Evolutionary conservation across 257 asterid genomes (phyloP), one percentile per base, ranked within the genome.

Genomic region (Ilex asprella): DNA sequence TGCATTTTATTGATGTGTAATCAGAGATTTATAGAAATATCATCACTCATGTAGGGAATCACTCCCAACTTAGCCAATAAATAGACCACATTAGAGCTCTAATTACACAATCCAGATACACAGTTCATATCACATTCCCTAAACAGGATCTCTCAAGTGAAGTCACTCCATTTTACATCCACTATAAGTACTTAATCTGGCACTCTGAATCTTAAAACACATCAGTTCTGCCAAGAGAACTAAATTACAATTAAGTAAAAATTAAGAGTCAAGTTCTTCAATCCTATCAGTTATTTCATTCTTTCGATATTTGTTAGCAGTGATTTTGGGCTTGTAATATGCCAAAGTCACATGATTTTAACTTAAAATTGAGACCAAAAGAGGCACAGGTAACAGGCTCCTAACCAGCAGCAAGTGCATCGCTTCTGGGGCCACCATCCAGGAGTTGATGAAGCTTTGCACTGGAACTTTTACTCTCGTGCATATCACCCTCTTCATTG

Each of bases 391-490:
- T 35, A 3, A 35, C 8, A 35, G 41, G 41, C 8, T 35, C 41
- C 41, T 35, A 92, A 57, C 93, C 72, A 39, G 99, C 97, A 10
- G 89, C 97, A 16, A 92, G 97, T 29, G 94, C 94, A 74, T 89
- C 97, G 0, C 84, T 70, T 65, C 89, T 75, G 60, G 91, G 83
- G 63, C 76, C 82, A 12, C 76, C 51, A 60, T 85, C 86, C 0
- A 89, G 95, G 68, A 92, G 91, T 78, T 85, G 57, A n/a, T 29
- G 57, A 31, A 53, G 57, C 30, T 53, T 53, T 7, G 30, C 57
- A 53, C 29, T 31, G 10, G 57, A 53, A 1, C 5, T 53, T 35
- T 8, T 35, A 2, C 5, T 53, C 30, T 53, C 57, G 30, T 53
- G 5, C 30, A 16, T 29, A 15, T 16, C 30, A 53, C 30, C 10